Evolutionary conservation across 805 yeast species (phyloP).

Genomic region (Debaryomyces maramus): DNA sequence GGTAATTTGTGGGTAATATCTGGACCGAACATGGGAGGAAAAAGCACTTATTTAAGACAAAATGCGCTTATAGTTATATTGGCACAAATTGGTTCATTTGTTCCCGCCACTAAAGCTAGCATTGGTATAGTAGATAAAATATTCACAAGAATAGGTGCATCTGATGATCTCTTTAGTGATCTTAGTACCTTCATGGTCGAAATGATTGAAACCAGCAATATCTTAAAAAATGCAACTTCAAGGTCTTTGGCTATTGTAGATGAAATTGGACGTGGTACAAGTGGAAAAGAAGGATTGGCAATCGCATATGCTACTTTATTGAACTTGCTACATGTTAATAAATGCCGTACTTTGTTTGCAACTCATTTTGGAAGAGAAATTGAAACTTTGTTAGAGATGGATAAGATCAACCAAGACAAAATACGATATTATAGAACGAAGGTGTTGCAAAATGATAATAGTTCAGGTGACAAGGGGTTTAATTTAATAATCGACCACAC

Average conservation of each 20-base stretch:
- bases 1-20: constrained; percentile 57
- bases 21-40: constrained; percentile 92
- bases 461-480: constrained; percentile 12
- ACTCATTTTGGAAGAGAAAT: constrained; percentile 67
- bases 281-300: constrained; percentile 80
- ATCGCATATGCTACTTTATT: constrained; percentile 76
- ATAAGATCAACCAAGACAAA: constrained; percentile 24
- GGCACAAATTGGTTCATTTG: constrained; percentile 73
- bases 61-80: constrained; percentile 68
- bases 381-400: constrained; percentile 34
- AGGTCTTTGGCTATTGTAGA: constrained; percentile 66
- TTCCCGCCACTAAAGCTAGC: constrained; percentile 62
- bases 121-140: constrained; percentile 74
- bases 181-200: constrained; percentile 89
- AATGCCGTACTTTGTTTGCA: constrained; percentile 80
- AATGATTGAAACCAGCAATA: constrained; percentile 64
- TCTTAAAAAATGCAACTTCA: constrained; percentile 54
- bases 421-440: constrained; percentile 34
- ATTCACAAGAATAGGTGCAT: constrained; percentile 84
- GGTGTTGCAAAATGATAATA: constrained; percentile 17
- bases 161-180: constrained; percentile 72
- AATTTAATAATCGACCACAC: constrained; percentile 52
- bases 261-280: constrained; percentile 85
- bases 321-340: constrained; percentile 52
- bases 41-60: constrained; percentile 73